Conservation (phyloP, 2,329 filamentous ascomycete species). For the Whalleya microplaca region DNA sequence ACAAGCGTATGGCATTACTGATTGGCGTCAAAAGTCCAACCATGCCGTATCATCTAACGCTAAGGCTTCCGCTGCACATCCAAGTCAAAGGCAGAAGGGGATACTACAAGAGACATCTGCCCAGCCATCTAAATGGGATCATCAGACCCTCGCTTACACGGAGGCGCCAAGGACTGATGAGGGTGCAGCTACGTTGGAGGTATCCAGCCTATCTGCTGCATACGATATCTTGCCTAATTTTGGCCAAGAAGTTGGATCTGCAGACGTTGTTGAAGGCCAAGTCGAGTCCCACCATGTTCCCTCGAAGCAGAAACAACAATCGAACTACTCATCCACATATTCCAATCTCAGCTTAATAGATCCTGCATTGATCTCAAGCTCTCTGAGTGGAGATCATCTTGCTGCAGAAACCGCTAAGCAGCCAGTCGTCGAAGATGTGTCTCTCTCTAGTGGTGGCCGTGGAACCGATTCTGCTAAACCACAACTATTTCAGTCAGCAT, state of each 20-base stretch:
- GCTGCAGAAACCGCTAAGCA: neutral
- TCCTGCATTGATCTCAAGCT: neutral
- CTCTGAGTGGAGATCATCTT: neutral
- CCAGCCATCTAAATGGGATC: neutral
- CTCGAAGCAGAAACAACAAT: neutral
- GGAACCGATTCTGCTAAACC: neutral
- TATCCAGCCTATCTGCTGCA: neutral
- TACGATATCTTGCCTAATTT: neutral
- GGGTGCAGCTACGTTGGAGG: neutral
- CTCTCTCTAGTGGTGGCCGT: neutral
- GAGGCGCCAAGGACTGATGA: neutral
- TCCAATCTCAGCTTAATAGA: constrained; percentile 3
- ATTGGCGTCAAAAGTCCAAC: constrained; percentile 14
- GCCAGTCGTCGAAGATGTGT: neutral
- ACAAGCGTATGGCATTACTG: constrained; percentile 29
- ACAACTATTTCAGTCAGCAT: neutral
- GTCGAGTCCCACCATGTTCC: too few species aligned
- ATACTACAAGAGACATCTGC: neutral
- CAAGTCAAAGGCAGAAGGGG: constrained; percentile 1
- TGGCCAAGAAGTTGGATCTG: neutral
- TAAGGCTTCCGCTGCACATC: neutral
- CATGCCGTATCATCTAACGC: neutral
- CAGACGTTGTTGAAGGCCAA: neutral
- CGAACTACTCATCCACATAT: neutral
- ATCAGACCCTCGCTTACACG: neutral